A percentile compares a stretch with the other conserved stretches of the same genome.
These are phyloP conservation scores for Iberis pinnata DNA, from an alignment of 345 rosid genomes.

Conservation along the genomic window DNA sequence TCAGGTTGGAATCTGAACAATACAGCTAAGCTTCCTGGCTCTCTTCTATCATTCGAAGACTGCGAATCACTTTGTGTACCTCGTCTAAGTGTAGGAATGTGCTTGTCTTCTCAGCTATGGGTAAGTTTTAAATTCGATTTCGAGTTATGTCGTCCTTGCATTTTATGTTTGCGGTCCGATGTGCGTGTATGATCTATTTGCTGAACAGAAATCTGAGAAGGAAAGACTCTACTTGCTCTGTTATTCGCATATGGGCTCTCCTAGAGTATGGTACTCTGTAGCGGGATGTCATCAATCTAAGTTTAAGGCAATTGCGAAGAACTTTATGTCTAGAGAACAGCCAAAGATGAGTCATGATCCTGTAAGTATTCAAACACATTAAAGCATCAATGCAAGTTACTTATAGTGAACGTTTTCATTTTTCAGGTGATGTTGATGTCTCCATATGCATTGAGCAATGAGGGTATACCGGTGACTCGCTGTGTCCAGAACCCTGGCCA, in stretches of 20 bases:
- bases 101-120: slow-evolving; percentile 56
- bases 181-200: slow-evolving; percentile 25
- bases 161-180: no score
- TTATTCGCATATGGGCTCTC: slow-evolving; percentile 63
- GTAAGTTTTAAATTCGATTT: slow-evolving; percentile 35
- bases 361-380: slow-evolving; percentile 36
- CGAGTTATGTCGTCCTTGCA: no score
- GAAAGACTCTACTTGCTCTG: slow-evolving; percentile 52
- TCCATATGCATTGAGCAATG: slow-evolving; percentile 37
- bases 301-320: slow-evolving; percentile 37
- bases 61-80: slow-evolving; percentile 38
- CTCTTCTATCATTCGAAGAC: slow-evolving; percentile 60
- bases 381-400: slow-evolving; percentile 3
- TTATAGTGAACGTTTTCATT: slow-evolving; percentile 10
- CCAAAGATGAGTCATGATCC: slow-evolving; percentile 25
- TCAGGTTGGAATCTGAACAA: slow-evolving; percentile 77
- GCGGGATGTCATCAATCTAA: slow-evolving; percentile 40
- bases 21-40: slow-evolving; percentile 50
- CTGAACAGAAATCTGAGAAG: slow-evolving; percentile 56
- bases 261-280: slow-evolving; percentile 57
- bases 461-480: slow-evolving; percentile 54
- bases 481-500: slow-evolving; percentile 67
- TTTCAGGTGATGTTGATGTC: slow-evolving; percentile 40
- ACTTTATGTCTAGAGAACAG: slow-evolving; percentile 26
- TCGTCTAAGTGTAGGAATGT: slow-evolving; percentile 61